These are phyloP conservation scores for Globisporangium splendens DNA, from an alignment of 352 stramenopile genomes.

Conservation along the genomic window DNA sequence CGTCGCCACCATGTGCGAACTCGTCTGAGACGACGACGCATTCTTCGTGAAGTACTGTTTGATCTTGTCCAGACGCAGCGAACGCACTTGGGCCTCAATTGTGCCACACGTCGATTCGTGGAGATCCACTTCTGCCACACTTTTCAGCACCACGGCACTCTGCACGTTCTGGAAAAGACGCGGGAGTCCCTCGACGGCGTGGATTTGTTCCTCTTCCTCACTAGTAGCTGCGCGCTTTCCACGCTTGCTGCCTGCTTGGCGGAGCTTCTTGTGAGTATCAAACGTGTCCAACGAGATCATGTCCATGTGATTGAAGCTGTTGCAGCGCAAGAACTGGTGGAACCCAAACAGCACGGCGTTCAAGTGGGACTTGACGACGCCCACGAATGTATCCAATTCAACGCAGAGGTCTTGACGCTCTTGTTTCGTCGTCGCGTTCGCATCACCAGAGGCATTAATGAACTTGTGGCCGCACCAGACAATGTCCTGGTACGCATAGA, in stretches of 20 bases:
- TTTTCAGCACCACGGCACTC: conserved; percentile 53
- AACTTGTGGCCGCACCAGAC: conserved; percentile 82
- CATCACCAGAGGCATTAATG: conserved; percentile 10
- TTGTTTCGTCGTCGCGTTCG: conserved; percentile 3
- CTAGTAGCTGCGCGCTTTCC: conserved; percentile 12
- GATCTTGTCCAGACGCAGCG: conserved; percentile 42
- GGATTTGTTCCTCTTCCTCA: conserved; percentile 43
- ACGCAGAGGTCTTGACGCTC: conserved; percentile 1
- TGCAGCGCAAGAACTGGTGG: conserved; percentile 73
- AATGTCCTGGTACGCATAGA: conserved; percentile 81
- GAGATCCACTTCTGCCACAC: conserved; percentile 53
- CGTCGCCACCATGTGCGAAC: conserved; percentile 14
- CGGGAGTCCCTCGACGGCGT: conserved; percentile 41
- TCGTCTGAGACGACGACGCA: conserved; percentile 13
- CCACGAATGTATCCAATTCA: conserved; percentile 49
- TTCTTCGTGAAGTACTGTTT: conserved; percentile 36
- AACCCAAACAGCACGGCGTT: conserved; percentile 70
- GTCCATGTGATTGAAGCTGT: conserved; percentile 77
- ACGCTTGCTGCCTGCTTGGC: conserved; percentile 23
- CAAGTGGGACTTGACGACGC: conserved; percentile 57
- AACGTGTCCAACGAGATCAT: conserved; percentile 71
- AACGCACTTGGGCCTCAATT: conserved; percentile 49
- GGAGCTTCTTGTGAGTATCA: conserved; percentile 62
- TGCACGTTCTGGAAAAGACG: conserved; percentile 59
- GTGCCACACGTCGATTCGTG: conserved; percentile 53